Base-by-base conservation (phyloP, 1,139 yeast species). In the Oligophagozyma castellii region DNA sequence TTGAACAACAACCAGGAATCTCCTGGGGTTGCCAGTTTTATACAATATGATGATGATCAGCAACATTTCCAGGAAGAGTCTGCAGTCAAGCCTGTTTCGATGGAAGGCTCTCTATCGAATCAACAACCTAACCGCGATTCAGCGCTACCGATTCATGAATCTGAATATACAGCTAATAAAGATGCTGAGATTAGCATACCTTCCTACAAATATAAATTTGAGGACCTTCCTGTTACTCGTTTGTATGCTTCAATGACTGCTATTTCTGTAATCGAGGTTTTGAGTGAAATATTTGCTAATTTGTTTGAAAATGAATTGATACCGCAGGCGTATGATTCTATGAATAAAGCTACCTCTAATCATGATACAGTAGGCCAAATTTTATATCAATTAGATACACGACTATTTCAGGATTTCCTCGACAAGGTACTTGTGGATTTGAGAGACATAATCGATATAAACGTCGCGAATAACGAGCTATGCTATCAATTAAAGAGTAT, bases 401-500 rank as follows among this genome's bases (percentile, higher is more conserved):
- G 43, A 23, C 38, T 49, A 8, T 45, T 48, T 23, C 36, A 38
- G 27, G 27, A 34, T 5, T 30, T 46, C 14, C 12, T 36, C 14
- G 35, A 39, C 12, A 33, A 34, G 15, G 31, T 47, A 16, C 27
- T 30, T 10, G 31, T 34, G 20, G 55, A 51, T 29, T 32, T 51
- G 12, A 31, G 35, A 14, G 54, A 50, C 31, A 43, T 50, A 8
- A 30, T 42, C 23, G 55, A 48, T 27, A 46, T 49, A 12, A 45
- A 48, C 33, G 24, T 41, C 19, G 50, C 55, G 5, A 51, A 49
- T 28, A 51, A 51, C 32, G 48, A 47, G 26, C 36, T 49, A 14
- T 39, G 44, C 27, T 37, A 39, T 24, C 44, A 44, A 24, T 29
- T 43, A 24, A 42, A 35, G 25, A 18, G 7, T 7, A 18, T 18